Conservation (phyloP, 2,329 filamentous ascomycete species). For the Aspergillus neotritici region DNA sequence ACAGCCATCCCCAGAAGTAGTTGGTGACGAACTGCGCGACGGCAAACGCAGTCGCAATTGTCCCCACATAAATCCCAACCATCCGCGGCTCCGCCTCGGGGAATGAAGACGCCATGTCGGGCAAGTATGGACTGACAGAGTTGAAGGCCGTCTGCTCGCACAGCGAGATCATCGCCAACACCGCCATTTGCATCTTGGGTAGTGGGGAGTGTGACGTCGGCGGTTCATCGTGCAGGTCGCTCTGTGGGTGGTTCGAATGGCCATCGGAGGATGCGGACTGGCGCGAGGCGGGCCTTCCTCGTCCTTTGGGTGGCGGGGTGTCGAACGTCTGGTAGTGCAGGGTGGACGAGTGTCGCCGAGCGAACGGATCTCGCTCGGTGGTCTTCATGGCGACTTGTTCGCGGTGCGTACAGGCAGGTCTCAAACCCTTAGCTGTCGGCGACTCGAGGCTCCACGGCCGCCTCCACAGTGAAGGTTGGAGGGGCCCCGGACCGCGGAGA, state of each 20-base stretch:
- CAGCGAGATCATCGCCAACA: constrained; percentile 82
- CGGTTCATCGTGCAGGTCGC: constrained; percentile 20
- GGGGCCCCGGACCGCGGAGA: too few species aligned
- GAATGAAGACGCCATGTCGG: constrained; percentile 83
- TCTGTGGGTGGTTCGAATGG: constrained; percentile 19
- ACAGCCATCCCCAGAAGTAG: constrained; percentile 83
- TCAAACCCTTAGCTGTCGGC: too few species aligned
- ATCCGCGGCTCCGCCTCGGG: constrained; percentile 66
- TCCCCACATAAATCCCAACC: constrained; percentile 81
- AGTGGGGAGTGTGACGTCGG: constrained; percentile 57
- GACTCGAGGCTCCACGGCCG: too few species aligned
- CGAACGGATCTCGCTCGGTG: constrained; percentile 26
- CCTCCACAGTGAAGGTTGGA: too few species aligned
- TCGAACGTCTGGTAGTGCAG: constrained; percentile 46
- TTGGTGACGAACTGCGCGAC: constrained; percentile 89
- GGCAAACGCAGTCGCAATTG: constrained; percentile 86
- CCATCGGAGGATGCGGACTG: constrained; percentile 37
- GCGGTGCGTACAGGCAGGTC: too few species aligned
- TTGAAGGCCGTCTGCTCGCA: constrained; percentile 96
- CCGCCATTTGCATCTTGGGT: constrained; percentile 72
- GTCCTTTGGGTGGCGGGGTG: constrained; percentile 43
- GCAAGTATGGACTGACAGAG: constrained; percentile 91
- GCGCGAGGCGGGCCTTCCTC: constrained; percentile 40
- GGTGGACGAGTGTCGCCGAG: constrained; percentile 39
- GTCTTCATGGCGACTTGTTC: constrained; percentile 20